These are phyloP conservation scores for Ligustrum vulgare DNA, from an alignment of 257 asterid genomes.

Conservation along the genomic window DNA sequence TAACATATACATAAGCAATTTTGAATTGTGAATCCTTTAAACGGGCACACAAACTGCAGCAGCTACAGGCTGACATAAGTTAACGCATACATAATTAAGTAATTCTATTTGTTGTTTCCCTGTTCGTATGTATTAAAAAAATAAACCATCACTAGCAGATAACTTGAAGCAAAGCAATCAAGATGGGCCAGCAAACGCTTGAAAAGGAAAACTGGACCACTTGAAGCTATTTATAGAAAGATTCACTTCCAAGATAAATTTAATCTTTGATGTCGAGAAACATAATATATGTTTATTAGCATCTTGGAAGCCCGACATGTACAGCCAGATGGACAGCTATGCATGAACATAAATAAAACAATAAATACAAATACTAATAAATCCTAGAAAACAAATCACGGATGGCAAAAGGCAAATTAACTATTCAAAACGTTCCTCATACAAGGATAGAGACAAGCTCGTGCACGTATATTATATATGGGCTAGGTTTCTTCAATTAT, in stretches of 20 bases:
- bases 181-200: background rate
- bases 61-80: background rate
- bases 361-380: too few species aligned
- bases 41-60: background rate
- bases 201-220: background rate
- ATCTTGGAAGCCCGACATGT: background rate
- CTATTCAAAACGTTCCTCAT: background rate
- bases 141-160: background rate
- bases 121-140: background rate
- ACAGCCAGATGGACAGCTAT: background rate
- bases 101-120: background rate
- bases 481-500: background rate
- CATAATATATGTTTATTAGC: background rate
- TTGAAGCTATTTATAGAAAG: background rate
- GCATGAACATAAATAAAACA: background rate
- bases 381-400: background rate
- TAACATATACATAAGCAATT: background rate
- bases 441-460: background rate
- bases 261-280: background rate
- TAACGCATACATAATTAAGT: background rate
- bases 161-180: background rate
- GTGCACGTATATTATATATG: background rate
- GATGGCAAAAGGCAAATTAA: background rate
- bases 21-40: background rate
- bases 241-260: conserved; percentile 2